A percentile compares a stretch with the other conserved stretches of the same genome.
phyloP scores from a whole-genome alignment of 768 basidiomycete genomes.

The Panaeolus cyanescens region DNA sequence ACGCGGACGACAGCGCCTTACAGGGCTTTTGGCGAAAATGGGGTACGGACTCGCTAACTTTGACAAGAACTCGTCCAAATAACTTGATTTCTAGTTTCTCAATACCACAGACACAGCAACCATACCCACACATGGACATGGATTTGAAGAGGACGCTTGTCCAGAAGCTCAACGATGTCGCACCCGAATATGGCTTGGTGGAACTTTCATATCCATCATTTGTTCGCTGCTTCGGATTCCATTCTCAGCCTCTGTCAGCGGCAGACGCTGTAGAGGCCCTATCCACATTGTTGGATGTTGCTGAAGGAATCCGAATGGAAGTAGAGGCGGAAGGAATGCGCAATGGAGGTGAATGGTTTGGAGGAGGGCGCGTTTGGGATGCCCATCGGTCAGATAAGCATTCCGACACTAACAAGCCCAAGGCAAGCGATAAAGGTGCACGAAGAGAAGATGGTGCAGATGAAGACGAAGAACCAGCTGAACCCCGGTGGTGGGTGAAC shows the following conservation, averaged over 20 bases:
- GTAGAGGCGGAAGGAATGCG: slow-evolving; percentile 86
- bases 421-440: slow-evolving; percentile 4
- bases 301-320: slow-evolving; percentile 87
- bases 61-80: not conserved
- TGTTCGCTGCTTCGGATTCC: slow-evolving; percentile 88
- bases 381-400: slow-evolving; percentile 39
- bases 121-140: slow-evolving; percentile 95
- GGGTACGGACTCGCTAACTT: slow-evolving; percentile 56
- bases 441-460: slow-evolving; percentile 20
- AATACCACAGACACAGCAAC: slow-evolving; percentile 90
- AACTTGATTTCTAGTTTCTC: slow-evolving; percentile 66
- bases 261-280: slow-evolving; percentile 93
- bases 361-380: slow-evolving; percentile 80
- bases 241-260: slow-evolving; percentile 84
- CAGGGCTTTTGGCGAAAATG: slow-evolving; percentile 96
- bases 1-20: slow-evolving; percentile 83
- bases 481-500: slow-evolving; percentile 78
- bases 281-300: slow-evolving; percentile 85
- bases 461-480: slow-evolving; percentile 36
- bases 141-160: slow-evolving; percentile 83
- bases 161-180: slow-evolving; percentile 82
- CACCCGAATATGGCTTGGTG: slow-evolving; percentile 92
- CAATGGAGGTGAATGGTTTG: slow-evolving; percentile 97
- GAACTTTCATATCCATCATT: slow-evolving; percentile 96
- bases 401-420: slow-evolving; percentile 8